Percentiles rank a stretch among this genome's conserved stretches.
Conservation (phyloP, 129 eudicot genomes). For the Escallonia rubra region DNA sequence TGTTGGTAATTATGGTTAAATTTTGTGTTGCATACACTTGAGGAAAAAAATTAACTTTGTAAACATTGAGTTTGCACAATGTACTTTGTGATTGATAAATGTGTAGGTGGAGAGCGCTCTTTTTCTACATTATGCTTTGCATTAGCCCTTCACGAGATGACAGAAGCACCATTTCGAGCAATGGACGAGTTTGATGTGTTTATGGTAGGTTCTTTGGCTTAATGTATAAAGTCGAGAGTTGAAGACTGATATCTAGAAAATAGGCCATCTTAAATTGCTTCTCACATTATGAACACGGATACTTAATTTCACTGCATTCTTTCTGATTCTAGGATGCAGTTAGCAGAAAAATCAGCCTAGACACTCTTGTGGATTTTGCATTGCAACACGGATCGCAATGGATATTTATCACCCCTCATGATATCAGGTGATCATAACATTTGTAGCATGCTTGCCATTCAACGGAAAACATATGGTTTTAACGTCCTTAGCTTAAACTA, state of each 20-base stretch:
- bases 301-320: background rate
- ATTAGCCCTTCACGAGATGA: slow-evolving; percentile 93
- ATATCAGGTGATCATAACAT: slow-evolving; percentile 55
- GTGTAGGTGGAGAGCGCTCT: slow-evolving; percentile 90
- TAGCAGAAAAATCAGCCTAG: slow-evolving; percentile 93
- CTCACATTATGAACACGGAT: background rate
- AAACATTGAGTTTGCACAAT: background rate
- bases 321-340: slow-evolving; percentile 75
- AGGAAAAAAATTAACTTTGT: background rate
- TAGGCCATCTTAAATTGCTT: no score
- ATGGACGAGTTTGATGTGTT: slow-evolving; percentile 99
- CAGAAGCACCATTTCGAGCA: slow-evolving; percentile 95
- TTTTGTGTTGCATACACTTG: no score
- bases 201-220: slow-evolving; percentile 48
- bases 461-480: no score
- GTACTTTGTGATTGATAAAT: slow-evolving; percentile 9
- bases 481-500: no score
- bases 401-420: slow-evolving; percentile 97
- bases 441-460: no score
- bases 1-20: no score
- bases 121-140: slow-evolving; percentile 96
- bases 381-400: slow-evolving; percentile 84
- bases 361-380: slow-evolving; percentile 86
- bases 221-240: background rate
- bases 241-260: background rate